Evolutionary conservation across 176 grass and related monocot species (phyloP), one percentile per base, ranked within the genome.

Genomic region (Alloteropsis semialata): DNA sequence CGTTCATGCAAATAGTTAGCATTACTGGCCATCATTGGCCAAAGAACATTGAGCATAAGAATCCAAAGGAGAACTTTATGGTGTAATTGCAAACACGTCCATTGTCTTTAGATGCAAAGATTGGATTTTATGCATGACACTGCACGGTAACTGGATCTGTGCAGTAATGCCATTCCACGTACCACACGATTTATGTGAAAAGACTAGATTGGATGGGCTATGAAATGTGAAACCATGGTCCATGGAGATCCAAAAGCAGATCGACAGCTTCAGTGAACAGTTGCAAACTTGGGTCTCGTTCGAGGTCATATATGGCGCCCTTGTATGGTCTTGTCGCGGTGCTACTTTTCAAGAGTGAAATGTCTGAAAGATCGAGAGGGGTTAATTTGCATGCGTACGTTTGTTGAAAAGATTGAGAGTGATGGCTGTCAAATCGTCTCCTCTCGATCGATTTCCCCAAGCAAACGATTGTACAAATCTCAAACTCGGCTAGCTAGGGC

Each of bases 381-480:
- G 30, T 73, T 39, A 9, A 61, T 84, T 76, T 92, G 66, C 84
- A 77, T 82, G 78, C 82, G 81, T 89, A 82, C 69, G 85, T 89
- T 92, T 64, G 49, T 61, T 80, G 87, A 92, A 80, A 90, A 72
- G 81, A 92, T 66, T 58, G 87, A 81, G 14, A 37, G 44, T 27
- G 76, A 71, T 49, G 70, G 57, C 15, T 43, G 72, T 78, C 36
- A 45, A 86, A 69, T 72, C 51, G 34, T 69, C 2, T 69, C 46
- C 48, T 56, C n/a, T n/a, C n/a, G 58, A 11, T 56, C 76, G 10
- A 56, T 70, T 55, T 18, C 50, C 32, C 50, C 32, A 73, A 86
- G 34, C 61, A 86, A 79, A 51, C 66, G 17, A 65, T 45, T 28
- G 53, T n/a, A n/a, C n/a, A 43, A 65, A 71, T 12, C 72, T 87